Evolutionary conservation across 352 stramenopile species (phyloP).

Genomic region (Pythium grandisporangium): DNA sequence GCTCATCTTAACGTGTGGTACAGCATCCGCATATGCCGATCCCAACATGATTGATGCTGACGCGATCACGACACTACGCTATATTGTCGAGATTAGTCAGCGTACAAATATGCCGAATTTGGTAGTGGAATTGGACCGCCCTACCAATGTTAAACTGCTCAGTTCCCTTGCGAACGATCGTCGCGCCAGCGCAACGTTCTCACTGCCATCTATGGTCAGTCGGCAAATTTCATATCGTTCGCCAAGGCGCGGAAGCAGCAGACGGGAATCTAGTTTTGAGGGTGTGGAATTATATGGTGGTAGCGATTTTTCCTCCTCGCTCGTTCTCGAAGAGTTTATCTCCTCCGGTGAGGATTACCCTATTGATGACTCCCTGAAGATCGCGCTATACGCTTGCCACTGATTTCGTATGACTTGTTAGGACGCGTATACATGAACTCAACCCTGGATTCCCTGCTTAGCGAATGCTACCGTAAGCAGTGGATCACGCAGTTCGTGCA

Average conservation of each 20-base stretch:
- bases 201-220: slow-evolving; percentile 22
- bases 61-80: slow-evolving; percentile 71
- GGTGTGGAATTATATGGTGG: slow-evolving; percentile 23
- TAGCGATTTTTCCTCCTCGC: slow-evolving; percentile 18
- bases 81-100: slow-evolving; percentile 76
- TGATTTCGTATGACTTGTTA: slow-evolving; percentile 7
- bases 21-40: slow-evolving; percentile 43
- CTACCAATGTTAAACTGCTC: slow-evolving; percentile 73
- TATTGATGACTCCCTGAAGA: background rate
- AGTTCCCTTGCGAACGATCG: slow-evolving; percentile 59
- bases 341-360: slow-evolving; percentile 25
- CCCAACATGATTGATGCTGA: slow-evolving; percentile 79
- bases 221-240: slow-evolving; percentile 36
- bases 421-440: slow-evolving; percentile 67
- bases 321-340: slow-evolving; percentile 67
- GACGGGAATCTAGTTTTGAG: slow-evolving; percentile 33
- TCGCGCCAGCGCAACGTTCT: slow-evolving; percentile 22
- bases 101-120: slow-evolving; percentile 56
- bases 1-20: slow-evolving; percentile 49
- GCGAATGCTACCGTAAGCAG: slow-evolving; percentile 68
- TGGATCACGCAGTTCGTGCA: slow-evolving; percentile 66
- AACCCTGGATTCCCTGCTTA: slow-evolving; percentile 65
- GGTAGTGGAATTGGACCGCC: slow-evolving; percentile 59
- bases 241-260: slow-evolving; percentile 19
- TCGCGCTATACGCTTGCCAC: too few relatives aligned